These are phyloP conservation scores for Ocimum tenuiflorum DNA, from an alignment of 257 asterid genomes.

Conservation along the genomic window DNA sequence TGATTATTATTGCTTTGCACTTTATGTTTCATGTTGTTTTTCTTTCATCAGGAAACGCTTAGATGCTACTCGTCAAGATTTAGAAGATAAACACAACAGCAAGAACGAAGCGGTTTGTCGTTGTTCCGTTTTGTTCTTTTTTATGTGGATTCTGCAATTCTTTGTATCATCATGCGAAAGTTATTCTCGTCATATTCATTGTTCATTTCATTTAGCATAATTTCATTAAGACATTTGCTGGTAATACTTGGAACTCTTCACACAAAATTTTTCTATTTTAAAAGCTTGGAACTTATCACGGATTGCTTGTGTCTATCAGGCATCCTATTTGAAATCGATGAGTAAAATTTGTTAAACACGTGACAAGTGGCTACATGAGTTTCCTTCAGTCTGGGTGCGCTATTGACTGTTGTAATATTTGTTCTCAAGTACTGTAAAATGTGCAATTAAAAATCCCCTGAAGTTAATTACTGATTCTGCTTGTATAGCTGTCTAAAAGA, in stretches of 20 bases:
- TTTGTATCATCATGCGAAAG: too few relatives aligned
- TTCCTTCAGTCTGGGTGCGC: too few relatives aligned
- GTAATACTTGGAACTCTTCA: not conserved
- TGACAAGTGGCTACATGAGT: too few relatives aligned
- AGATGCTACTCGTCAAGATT: slow-evolving; percentile 75
- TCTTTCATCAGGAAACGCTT: slow-evolving; percentile 63
- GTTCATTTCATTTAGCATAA: not conserved
- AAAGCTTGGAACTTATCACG: not conserved
- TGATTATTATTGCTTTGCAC: not conserved
- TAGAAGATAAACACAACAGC: slow-evolving; percentile 88
- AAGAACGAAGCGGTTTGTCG: slow-evolving; percentile 82
- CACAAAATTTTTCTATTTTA: not conserved
- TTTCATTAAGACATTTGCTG: too few relatives aligned
- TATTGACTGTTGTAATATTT: too few relatives aligned
- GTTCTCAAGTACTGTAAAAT: too few relatives aligned
- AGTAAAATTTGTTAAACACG: too few relatives aligned
- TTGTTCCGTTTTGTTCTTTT: not conserved
- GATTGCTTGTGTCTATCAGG: too few relatives aligned
- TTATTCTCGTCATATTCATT: too few relatives aligned
- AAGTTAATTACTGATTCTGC: not conserved
- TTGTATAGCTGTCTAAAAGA: not conserved
- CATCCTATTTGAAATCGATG: too few relatives aligned
- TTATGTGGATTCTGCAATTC: too few relatives aligned
- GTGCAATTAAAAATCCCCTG: too few relatives aligned
- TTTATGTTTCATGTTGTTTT: not conserved